Conservation (phyloP, 768 basidiomycete species). For the Mycena filopes region DNA sequence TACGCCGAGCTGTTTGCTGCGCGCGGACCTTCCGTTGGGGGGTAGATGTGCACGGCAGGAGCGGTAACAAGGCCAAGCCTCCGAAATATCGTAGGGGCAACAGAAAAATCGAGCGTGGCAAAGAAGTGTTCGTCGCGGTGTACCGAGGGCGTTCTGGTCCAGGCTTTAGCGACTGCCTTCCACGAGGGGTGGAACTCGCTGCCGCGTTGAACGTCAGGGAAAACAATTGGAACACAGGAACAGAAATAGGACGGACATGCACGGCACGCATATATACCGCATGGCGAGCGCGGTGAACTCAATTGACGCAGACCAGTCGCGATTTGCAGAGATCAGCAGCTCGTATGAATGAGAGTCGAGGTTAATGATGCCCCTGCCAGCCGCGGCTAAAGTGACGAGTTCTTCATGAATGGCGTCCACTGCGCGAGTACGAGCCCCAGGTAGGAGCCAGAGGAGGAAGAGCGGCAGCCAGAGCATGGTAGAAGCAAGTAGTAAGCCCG, state of each 20-base stretch:
- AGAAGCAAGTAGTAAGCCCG: slow-evolving; percentile 37
- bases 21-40: slow-evolving; percentile 79
- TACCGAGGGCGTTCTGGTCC: slow-evolving; percentile 68
- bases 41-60: slow-evolving; percentile 83
- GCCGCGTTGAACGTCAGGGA: slow-evolving; percentile 20
- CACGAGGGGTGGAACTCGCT: slow-evolving; percentile 90
- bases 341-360: slow-evolving; percentile 83
- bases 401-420: slow-evolving; percentile 54
- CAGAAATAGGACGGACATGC: slow-evolving; percentile 70
- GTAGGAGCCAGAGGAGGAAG: slow-evolving; percentile 39
- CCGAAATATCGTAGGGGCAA: slow-evolving; percentile 80
- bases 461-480: slow-evolving; percentile 36
- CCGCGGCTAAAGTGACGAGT: slow-evolving; percentile 73
- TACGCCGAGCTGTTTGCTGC: slow-evolving; percentile 42
- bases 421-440: slow-evolving; percentile 45
- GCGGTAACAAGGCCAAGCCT: slow-evolving; percentile 87
- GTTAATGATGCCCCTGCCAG: slow-evolving; percentile 82
- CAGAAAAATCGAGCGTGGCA: slow-evolving; percentile 88
- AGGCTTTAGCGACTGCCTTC: slow-evolving; percentile 85
- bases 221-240: not conserved
- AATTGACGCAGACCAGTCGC: slow-evolving; percentile 89
- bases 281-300: slow-evolving; percentile 89
- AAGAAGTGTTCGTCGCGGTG: slow-evolving; percentile 90
- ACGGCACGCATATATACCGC: slow-evolving; percentile 86
- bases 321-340: slow-evolving; percentile 74